Conservation (phyloP, 441 rosid species). For the Theobroma grandiflorum region DNA sequence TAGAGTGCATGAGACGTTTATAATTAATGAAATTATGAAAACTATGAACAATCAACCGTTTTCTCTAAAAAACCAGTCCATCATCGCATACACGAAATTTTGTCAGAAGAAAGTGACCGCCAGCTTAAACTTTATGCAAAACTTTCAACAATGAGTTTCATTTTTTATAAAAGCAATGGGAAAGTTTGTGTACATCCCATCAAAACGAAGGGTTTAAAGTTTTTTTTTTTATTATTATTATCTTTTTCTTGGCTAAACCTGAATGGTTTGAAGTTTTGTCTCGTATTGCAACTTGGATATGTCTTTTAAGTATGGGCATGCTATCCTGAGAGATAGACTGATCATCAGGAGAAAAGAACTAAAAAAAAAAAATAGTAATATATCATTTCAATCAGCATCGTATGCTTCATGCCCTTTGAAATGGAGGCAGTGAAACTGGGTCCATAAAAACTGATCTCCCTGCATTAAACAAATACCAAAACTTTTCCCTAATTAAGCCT, state of each 20-base stretch:
- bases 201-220: neutral
- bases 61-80: neutral
- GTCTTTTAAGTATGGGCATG: neutral
- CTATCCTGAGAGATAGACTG: neutral
- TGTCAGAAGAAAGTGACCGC: neutral
- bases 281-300: neutral
- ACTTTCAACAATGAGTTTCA: neutral
- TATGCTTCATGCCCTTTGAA: neutral
- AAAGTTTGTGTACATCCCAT: neutral
- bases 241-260: neutral
- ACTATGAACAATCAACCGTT: neutral
- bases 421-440: neutral
- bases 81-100: neutral
- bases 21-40: neutral
- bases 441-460: neutral
- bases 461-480: neutral
- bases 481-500: neutral
- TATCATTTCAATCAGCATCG: neutral
- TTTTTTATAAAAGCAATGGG: neutral
- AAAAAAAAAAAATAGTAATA: neutral
- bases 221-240: neutral
- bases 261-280: constrained; percentile 9
- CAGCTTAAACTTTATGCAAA: neutral
- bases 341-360: neutral
- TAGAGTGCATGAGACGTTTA: neutral